Percentiles rank a stretch among this genome's conserved stretches.
Evolutionary conservation across 176 grass and related monocot genomes (phyloP).

Genomic region (Neostapfia colusana): DNA sequence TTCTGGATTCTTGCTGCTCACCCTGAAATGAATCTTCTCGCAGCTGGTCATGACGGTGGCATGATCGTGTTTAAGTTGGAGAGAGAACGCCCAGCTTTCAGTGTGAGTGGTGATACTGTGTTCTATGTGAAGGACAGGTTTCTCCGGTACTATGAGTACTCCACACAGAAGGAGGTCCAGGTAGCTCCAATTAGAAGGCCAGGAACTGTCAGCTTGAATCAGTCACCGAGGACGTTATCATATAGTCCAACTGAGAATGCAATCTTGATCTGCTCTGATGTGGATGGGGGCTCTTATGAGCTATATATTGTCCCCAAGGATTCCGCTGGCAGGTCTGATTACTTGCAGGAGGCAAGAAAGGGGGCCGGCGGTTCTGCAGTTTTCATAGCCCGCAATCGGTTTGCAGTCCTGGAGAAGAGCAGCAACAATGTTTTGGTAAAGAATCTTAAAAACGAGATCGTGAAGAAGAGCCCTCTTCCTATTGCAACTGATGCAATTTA

Average conservation of each 20-base stretch:
- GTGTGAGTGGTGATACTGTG: constrained; percentile 71
- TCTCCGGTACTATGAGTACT: constrained; percentile 66
- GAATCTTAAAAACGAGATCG: constrained; percentile 90
- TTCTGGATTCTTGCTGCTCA: too few relatives aligned
- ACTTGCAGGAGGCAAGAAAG: constrained; percentile 81
- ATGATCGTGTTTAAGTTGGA: too few relatives aligned
- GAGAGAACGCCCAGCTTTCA: too few relatives aligned
- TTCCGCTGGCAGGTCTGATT: constrained; percentile 68
- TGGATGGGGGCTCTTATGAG: constrained; percentile 86
- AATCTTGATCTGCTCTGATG: constrained; percentile 85
- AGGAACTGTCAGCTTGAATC: constrained; percentile 77
- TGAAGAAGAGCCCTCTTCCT: constrained; percentile 89
- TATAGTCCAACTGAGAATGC: constrained; percentile 95
- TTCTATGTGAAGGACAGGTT: constrained; percentile 96
- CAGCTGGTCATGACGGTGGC: too few relatives aligned
- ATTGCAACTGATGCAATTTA: too few relatives aligned
- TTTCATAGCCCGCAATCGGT: constrained; percentile 84
- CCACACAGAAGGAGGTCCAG: constrained; percentile 74
- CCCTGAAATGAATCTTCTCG: too few relatives aligned
- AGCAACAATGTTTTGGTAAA: constrained; percentile 80
- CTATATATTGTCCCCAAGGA: constrained; percentile 85
- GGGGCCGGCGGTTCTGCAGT: constrained; percentile 72
- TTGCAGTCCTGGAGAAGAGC: constrained; percentile 91
- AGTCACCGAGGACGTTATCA: constrained; percentile 74
- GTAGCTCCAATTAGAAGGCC: constrained; percentile 71